Evolutionary conservation across 352 stramenopile species (phyloP), one percentile per base, ranked within the genome.

Genomic region (Phytopythium mirpurense): DNA sequence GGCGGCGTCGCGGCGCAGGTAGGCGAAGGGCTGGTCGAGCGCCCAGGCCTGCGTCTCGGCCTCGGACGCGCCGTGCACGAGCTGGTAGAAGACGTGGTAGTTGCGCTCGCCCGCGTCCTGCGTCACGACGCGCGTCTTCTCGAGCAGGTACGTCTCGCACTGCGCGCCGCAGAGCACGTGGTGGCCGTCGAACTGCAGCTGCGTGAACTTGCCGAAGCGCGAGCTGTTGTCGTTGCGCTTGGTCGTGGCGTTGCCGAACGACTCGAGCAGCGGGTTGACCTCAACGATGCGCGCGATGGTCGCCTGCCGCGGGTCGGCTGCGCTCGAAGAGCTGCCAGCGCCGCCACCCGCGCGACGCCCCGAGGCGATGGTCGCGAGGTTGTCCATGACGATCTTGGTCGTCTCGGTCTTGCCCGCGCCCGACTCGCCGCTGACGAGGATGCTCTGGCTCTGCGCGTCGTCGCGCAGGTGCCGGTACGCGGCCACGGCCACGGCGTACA

Each of bases 201-300:
- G 86, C 55, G 97, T 98, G 61, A 97, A 98, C 68, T 98, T 98
- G 46, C 96, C 96, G 62, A 98, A 98, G 32, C 95, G 86, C 60
- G 62, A 89, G 8, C 86, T 98, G 68, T 99, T 99, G 77, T 98
- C 91, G 69, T 99, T 99, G 24, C 96, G 83, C 15, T 96, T 86
- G 3, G 96, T 99, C 58, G 97, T 96, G 29, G 96, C 95, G 68
- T 99, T 99, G 31, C 97, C 97, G 66, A 99, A 99, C 27, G 90
- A 94, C 74, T 99, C 97, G 10, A 99, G 83, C 43, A 99, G 77
- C 24, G 97, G 96, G 65, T 99, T 99, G 19, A 96, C 95, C 40
- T 97, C 88, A 14, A 99, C 77, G 51, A 99, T 98, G 40, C 90
- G 78, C 15, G 86, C 78, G 58, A 96, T 88, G 23, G 90, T 94